These are phyloP conservation scores for Phytophthora idaei DNA, from an alignment of 352 stramenopile species.

Conservation along the genomic window DNA sequence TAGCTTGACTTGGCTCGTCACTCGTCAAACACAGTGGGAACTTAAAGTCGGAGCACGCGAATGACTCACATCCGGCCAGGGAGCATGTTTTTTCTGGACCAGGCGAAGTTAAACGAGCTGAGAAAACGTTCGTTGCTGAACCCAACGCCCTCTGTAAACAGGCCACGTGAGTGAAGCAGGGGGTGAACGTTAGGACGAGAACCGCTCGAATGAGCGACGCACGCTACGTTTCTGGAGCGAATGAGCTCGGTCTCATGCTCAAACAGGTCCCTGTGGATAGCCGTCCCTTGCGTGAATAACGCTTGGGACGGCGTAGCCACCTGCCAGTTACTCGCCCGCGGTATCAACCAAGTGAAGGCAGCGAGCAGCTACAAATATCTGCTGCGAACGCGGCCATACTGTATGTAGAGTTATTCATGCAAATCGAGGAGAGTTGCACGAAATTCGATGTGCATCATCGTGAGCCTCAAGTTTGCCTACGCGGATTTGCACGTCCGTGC, in stretches of 20 bases:
- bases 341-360: too few species aligned
- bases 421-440: too few species aligned
- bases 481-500: too few species aligned
- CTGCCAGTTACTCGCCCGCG: neutral
- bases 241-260: slow-evolving; percentile 9
- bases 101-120: slow-evolving; percentile 11
- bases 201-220: slow-evolving; percentile 7
- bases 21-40: neutral
- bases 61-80: slow-evolving; percentile 1
- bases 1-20: too few species aligned
- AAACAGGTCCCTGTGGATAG: slow-evolving; percentile 1
- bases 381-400: too few species aligned
- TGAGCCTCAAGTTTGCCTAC: too few species aligned
- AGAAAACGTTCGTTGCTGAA: slow-evolving; percentile 8
- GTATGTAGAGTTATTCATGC: too few species aligned
- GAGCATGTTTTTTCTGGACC: neutral
- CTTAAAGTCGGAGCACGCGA: neutral
- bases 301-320: slow-evolving; percentile 5
- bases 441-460: too few species aligned
- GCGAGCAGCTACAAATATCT: too few species aligned
- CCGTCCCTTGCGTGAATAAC: slow-evolving; percentile 7
- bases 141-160: slow-evolving; percentile 15
- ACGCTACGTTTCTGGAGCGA: slow-evolving; percentile 7
- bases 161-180: slow-evolving; percentile 5
- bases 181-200: slow-evolving; percentile 9